Evolutionary conservation across 331 rosid species (phyloP), one percentile per base, ranked within the genome.

Genomic region (Acacia pycnantha): DNA sequence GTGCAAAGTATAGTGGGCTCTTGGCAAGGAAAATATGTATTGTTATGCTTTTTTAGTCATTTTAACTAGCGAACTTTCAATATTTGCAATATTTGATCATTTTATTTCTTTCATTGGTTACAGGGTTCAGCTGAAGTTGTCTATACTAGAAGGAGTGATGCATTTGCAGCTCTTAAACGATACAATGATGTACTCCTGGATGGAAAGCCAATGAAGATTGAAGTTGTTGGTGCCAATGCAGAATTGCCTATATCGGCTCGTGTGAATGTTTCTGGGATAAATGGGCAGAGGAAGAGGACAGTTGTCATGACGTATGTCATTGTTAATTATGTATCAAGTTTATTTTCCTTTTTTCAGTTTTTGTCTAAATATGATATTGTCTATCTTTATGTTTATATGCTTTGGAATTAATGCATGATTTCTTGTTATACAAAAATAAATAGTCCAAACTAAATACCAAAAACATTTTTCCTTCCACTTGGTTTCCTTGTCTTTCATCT

Each of bases 101-200:
- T 64, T 78, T 48, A 21, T 54, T 21, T 50, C 22, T 77, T 79
- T 29, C 5, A 26, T 74, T 70, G 46, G 59, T 72, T 47, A 31
- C 89, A 95, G 99, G 99, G 99, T 24, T 92, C 99, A 0, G 99
- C 99, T 73, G 99, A 96, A 83, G 98, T 96, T 79, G 97, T 93
- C 71, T 96, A 96, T 67, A 86, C 91, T 22, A 91, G 94, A 80
- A 86, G 99, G 89, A 92, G 98, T 91, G 98, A 93, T 77, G 99
- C 98, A 46, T 96, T 96, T 89, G 95, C 97, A 66, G 99, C 99
- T 67, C 88, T 92, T 68, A 92, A 91, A 81, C 90, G 97, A 46
- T 96, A 96, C 58, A 91, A 96, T 86, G 88, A 92, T 87, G 99
- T 96, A 4, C 88, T 92, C 41, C 79, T 96, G 87, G 99, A 96